Percentiles rank a stretch among this genome's conserved stretches.
Evolutionary conservation across 2,329 filamentous ascomycete genomes (phyloP).

Genomic region (Ustulina deusta): DNA sequence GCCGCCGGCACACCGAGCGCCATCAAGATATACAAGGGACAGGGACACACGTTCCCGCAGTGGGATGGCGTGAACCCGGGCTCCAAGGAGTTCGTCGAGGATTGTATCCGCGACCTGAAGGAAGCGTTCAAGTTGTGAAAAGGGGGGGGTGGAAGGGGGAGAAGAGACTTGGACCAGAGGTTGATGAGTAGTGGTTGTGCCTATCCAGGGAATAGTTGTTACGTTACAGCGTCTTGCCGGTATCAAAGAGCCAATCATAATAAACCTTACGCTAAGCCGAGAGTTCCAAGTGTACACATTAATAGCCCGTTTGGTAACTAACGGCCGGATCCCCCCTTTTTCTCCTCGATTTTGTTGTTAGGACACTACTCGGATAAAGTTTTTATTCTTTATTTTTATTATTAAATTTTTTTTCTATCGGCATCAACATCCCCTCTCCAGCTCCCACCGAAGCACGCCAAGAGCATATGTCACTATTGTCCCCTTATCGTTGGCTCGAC

Average conservation of each 20-base stretch:
- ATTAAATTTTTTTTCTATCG: too few species aligned
- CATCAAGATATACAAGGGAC: constrained; percentile 53
- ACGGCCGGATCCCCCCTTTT: too few species aligned
- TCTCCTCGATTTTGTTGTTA: too few species aligned
- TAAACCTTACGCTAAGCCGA: background rate
- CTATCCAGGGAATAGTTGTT: background rate
- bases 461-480: too few species aligned
- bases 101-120: constrained; percentile 50
- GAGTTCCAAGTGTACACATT: background rate
- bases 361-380: too few species aligned
- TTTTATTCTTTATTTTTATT: too few species aligned
- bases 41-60: constrained; percentile 53
- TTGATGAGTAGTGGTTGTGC: background rate
- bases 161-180: background rate
- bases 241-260: background rate
- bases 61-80: constrained; percentile 52
- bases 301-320: too few species aligned
- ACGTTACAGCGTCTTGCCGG: background rate
- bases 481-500: too few species aligned
- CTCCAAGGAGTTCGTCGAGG: constrained; percentile 50
- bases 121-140: constrained; percentile 42
- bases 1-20: constrained; percentile 50
- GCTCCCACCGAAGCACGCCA: too few species aligned
- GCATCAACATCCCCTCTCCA: too few species aligned
- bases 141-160: background rate